Conservation (phyloP, 1,284 basidiomycete genomes). For the Taiwanofungus camphoratus region DNA sequence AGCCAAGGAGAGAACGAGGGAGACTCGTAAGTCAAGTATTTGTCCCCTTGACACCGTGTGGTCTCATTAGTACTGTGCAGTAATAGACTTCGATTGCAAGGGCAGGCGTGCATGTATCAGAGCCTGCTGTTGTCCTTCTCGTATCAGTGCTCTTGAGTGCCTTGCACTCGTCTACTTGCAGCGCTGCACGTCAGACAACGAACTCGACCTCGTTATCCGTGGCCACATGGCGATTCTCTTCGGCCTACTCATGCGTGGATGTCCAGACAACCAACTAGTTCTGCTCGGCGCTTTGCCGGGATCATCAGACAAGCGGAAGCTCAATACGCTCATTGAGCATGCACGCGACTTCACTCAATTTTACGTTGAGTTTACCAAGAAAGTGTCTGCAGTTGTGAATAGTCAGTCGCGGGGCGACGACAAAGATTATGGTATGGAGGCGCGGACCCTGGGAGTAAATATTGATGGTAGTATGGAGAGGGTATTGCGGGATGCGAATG, state of each 20-base stretch:
- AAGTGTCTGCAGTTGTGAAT: slow-evolving; percentile 24
- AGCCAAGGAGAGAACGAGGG: slow-evolving; percentile 39
- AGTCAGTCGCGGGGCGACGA: slow-evolving; percentile 19
- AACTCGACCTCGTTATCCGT: slow-evolving; percentile 41
- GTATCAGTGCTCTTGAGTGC: slow-evolving; percentile 39
- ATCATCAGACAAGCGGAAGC: slow-evolving; percentile 28
- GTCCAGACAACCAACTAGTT: slow-evolving; percentile 35
- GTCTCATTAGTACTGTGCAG: slow-evolving; percentile 24
- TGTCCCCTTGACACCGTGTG: not conserved
- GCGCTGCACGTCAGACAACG: slow-evolving; percentile 24
- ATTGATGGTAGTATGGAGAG: slow-evolving; percentile 11
- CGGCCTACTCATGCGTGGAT: slow-evolving; percentile 57
- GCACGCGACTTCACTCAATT: slow-evolving; percentile 54
- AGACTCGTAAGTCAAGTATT: slow-evolving; percentile 37
- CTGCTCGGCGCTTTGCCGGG: slow-evolving; percentile 42
- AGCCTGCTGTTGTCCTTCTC: slow-evolving; percentile 42
- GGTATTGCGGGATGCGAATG: slow-evolving; percentile 30
- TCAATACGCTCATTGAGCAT: slow-evolving; percentile 44
- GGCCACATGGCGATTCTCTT: slow-evolving; percentile 69
- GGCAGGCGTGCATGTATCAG: slow-evolving; percentile 39
- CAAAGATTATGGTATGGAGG: slow-evolving; percentile 20
- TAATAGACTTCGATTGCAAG: slow-evolving; percentile 43
- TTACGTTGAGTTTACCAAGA: slow-evolving; percentile 37
- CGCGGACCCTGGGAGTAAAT: slow-evolving; percentile 14
- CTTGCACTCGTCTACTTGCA: slow-evolving; percentile 39